phyloP scores from a whole-genome alignment of 2,329 filamentous ascomycete species.

The Sporothrix globosa region DNA sequence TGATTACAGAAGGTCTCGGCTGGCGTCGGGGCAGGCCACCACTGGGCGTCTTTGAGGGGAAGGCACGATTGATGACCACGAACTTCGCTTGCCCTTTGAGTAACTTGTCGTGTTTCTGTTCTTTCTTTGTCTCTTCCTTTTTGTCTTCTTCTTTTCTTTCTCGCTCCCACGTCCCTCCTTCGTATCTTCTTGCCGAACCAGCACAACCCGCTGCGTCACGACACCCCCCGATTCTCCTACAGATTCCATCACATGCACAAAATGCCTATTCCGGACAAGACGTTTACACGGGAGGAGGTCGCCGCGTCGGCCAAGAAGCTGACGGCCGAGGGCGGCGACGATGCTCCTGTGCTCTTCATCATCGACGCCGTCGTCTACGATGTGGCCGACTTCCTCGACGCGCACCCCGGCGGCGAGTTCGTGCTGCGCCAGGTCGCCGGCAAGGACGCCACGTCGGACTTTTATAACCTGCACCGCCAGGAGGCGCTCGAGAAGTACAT shows the following conservation, averaged over 20 bases:
- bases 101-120: neutral
- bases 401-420: slow-evolving; percentile 79
- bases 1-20: slow-evolving; percentile 20
- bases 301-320: slow-evolving; percentile 59
- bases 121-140: neutral
- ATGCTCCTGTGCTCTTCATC: slow-evolving; percentile 79
- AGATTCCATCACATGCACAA: neutral
- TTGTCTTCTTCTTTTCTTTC: neutral
- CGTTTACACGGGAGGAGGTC: slow-evolving; percentile 66
- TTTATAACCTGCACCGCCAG: slow-evolving; percentile 91
- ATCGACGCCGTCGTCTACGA: slow-evolving; percentile 89
- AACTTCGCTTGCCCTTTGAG: neutral
- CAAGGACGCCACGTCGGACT: slow-evolving; percentile 77
- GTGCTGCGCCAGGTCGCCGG: slow-evolving; percentile 81
- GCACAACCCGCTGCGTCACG: neutral
- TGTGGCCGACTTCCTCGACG: slow-evolving; percentile 80
- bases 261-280: slow-evolving; percentile 51
- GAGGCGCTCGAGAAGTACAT: slow-evolving; percentile 84
- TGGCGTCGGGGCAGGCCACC: slow-evolving; percentile 11
- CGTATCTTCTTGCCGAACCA: neutral
- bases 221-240: neutral
- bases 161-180: neutral
- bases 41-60: neutral
- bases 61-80: neutral
- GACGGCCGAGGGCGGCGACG: slow-evolving; percentile 62